Conservation (phyloP, 2,329 filamentous ascomycete species). For the Aquanectria penicillioides region DNA sequence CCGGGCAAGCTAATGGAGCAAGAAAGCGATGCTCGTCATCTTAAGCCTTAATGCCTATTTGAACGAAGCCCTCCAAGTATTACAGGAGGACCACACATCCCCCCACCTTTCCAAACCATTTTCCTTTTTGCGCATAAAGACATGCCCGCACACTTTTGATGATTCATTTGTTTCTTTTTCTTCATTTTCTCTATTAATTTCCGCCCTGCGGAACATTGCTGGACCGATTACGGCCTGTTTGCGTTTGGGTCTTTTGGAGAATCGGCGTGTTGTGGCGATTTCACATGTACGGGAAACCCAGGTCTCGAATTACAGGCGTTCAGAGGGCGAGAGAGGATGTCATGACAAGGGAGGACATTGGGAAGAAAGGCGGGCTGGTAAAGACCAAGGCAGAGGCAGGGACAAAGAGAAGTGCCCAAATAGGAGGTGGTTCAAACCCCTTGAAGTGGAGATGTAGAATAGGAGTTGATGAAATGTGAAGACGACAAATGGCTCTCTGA, state of each 20-base stretch:
- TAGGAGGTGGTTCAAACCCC: slow-evolving; percentile 15
- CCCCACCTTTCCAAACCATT: neutral
- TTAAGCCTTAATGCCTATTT: neutral
- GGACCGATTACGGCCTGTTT: slow-evolving; percentile 30
- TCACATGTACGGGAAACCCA: slow-evolving; percentile 21
- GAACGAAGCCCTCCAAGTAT: too few relatives aligned
- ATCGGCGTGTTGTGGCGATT: slow-evolving; percentile 35
- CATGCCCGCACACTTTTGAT: slow-evolving; percentile 1
- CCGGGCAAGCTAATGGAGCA: neutral
- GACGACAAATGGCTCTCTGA: slow-evolving; percentile 16
- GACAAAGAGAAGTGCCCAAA: slow-evolving; percentile 7
- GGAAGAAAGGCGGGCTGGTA: slow-evolving; percentile 12
- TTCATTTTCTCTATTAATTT: slow-evolving; percentile 27
- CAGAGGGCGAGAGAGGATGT: slow-evolving; percentile 19
- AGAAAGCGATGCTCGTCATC: neutral
- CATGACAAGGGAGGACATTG: slow-evolving; percentile 17
- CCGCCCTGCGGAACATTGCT: slow-evolving; percentile 29
- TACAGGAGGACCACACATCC: neutral
- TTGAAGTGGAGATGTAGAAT: slow-evolving; percentile 33
- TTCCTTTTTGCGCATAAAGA: neutral
- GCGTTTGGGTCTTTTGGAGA: slow-evolving; percentile 30
- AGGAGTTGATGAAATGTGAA: slow-evolving; percentile 34
- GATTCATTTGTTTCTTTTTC: slow-evolving; percentile 15
- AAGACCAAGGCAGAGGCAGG: neutral
- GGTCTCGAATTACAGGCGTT: slow-evolving; percentile 28